Evolutionary conservation across 345 rosid genomes (phyloP), one percentile per base, ranked within the genome.

Genomic region (Toxicodendron radicans): DNA sequence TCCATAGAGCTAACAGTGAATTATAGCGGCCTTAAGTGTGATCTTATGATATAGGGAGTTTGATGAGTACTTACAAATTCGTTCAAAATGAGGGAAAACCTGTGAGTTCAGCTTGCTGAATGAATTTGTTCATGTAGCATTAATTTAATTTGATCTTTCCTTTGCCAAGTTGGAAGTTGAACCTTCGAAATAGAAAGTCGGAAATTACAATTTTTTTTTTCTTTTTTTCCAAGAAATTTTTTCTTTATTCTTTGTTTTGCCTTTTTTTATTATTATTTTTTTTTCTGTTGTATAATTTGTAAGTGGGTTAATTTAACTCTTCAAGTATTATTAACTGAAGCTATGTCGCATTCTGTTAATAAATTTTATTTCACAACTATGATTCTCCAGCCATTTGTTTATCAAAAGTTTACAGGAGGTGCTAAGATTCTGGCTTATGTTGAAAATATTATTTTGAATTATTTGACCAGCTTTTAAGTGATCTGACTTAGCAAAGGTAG

Each of bases 1-100:
- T 76, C 75, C 66, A 32, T 72, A 79, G 65, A 72, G 71, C 88
- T 79, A 77, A 85, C 83, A 52, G 51, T 68, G 75, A 64, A 73
- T 57, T 64, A 51, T 68, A 68, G 73, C 9, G 49, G 68, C 65
- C 46, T 78, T 73, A 62, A 62, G 60, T 77, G 79, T 75, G 67
- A 71, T 84, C 54, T 64, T 63, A 76, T 72, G 57, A 79, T 76
- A 74, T 73, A 74, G 79, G 66, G 46, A 75, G 70, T 52, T 71
- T 78, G 78, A 60, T 41, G 41, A 48, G 30, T 27, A 27, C 67
- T 54, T 68, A 63, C 43, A 66, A 62, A 75, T 71, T 69, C 59
- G 21, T 79, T 69, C 8, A 20, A 32, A 41, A 59, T 24, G 62
- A 24, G 58, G 85, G 74, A 71, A 64, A 81, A 75, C 41, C 60